Evolutionary conservation across 2,329 filamentous ascomycete species (phyloP).

Genomic region (Calonectria leucothoes): DNA sequence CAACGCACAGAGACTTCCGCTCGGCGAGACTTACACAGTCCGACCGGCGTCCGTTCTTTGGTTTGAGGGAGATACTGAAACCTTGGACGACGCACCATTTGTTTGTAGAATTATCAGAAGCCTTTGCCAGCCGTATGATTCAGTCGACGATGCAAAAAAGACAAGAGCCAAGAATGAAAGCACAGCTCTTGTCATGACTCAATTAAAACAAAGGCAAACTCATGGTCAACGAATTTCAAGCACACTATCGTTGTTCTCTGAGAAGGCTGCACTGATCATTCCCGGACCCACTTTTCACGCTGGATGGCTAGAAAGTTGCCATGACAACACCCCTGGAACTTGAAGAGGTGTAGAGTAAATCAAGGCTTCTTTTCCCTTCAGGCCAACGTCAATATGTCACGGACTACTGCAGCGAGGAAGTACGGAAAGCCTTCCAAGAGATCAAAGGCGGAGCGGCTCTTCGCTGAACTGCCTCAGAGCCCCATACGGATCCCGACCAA

Average conservation of each 20-base stretch:
- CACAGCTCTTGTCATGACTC: neutral
- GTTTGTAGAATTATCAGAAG: neutral
- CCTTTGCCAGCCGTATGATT: neutral
- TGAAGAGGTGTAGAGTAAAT: neutral
- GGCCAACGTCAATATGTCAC: constrained; percentile 54
- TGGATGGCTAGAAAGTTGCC: neutral
- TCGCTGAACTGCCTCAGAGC: constrained; percentile 64
- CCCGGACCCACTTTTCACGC: neutral
- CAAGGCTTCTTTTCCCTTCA: neutral
- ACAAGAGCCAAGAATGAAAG: neutral
- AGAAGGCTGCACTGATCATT: neutral
- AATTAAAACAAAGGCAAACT: neutral
- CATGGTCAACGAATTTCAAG: neutral
- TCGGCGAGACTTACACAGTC: neutral
- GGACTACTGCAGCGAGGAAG: constrained; percentile 55
- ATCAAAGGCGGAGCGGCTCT: constrained; percentile 60
- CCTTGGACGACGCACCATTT: neutral
- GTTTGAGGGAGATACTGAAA: neutral
- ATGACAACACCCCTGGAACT: constrained; percentile 7
- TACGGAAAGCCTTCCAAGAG: constrained; percentile 64
- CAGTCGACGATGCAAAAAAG: neutral
- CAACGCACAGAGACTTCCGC: neutral
- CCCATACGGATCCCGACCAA: constrained; percentile 52
- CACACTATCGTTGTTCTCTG: neutral
- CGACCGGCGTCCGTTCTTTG: neutral